Evolutionary conservation across 768 basidiomycete genomes (phyloP).

Genomic region (Mycena kentingensis): DNA sequence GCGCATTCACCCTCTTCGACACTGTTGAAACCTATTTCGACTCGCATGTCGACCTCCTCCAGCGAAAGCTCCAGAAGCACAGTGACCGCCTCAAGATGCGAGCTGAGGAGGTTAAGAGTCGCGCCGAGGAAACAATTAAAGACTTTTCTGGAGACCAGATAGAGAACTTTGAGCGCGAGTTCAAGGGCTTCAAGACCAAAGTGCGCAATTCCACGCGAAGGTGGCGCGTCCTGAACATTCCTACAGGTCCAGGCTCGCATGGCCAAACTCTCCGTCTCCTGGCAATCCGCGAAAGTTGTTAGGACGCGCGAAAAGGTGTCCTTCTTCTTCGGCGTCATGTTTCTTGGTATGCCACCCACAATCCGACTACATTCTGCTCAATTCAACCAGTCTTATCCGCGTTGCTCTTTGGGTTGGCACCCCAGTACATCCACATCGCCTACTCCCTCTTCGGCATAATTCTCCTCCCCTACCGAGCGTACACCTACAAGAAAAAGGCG

Average conservation of each 20-base stretch:
- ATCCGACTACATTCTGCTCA: too few relatives aligned
- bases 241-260: slow-evolving; percentile 77
- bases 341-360: too few relatives aligned
- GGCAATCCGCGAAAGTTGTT: slow-evolving; percentile 91
- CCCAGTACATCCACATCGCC: slow-evolving; percentile 81
- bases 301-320: slow-evolving; percentile 82
- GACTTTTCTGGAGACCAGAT: slow-evolving; percentile 64
- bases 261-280: slow-evolving; percentile 73
- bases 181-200: slow-evolving; percentile 85
- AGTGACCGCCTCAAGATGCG: slow-evolving; percentile 79
- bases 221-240: background rate
- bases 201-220: slow-evolving; percentile 38
- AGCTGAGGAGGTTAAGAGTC: slow-evolving; percentile 82
- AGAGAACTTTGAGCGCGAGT: slow-evolving; percentile 83
- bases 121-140: too few relatives aligned
- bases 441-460: slow-evolving; percentile 80
- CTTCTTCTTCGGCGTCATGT: slow-evolving; percentile 95
- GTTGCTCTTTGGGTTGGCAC: slow-evolving; percentile 84
- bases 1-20: slow-evolving; percentile 86
- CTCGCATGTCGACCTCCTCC: slow-evolving; percentile 79
- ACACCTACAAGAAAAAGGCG: slow-evolving; percentile 85
- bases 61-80: slow-evolving; percentile 85
- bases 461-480: slow-evolving; percentile 81
- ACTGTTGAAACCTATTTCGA: slow-evolving; percentile 96
- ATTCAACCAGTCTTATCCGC: slow-evolving; percentile 83